Evolutionary conservation across 2,329 filamentous ascomycete species (phyloP), one percentile per base, ranked within the genome.

Genomic region (Pezicula neosporulosa): DNA sequence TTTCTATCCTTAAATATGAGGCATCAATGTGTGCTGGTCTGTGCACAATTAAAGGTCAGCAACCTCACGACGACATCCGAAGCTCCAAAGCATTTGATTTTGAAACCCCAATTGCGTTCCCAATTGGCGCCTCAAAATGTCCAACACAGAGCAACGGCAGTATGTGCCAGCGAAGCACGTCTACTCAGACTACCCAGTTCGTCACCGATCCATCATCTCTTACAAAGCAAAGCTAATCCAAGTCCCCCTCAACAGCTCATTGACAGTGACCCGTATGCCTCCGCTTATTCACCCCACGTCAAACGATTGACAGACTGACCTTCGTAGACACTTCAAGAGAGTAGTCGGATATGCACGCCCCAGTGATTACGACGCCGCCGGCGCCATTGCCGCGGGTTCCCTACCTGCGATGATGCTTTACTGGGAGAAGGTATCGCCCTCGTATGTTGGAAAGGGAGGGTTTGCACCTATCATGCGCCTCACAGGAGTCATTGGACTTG

Each of bases 261-360:
- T 74, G 94, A 99, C 78, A 95, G 90, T 77, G 94, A 99, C 74
- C 94, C 94, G 92, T 97, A 92, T 69, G 86, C 72, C 24, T 56
- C 51, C 52, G 60, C 52, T 49, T 33, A 48, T 24, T 24, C 13
- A 49, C 53, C 33, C 46, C 37, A 21, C 33, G 27, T 8, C 18
- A 16, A 30, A 28, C 44, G 24, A 24, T 45, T 37, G 27, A 58
- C 5, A 24, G 18, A 27, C 12, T 44, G 53, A 58, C 24, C 48
- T 35, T 55, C 51, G 48, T 63, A 96, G 90, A 66, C 94, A 99
- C 73, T 87, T 97, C 72, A 90, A 85, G 72, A 87, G 94, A 68
- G 94, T 97, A 16, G 71, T 97, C 58, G 73, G 83, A 67, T 99
- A 99, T 80, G 89, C 92, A 57, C 84, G 94, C 57, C 76, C 84